Conservation (phyloP, 306 rosid species). For the Casuarina equisetifolia region DNA sequence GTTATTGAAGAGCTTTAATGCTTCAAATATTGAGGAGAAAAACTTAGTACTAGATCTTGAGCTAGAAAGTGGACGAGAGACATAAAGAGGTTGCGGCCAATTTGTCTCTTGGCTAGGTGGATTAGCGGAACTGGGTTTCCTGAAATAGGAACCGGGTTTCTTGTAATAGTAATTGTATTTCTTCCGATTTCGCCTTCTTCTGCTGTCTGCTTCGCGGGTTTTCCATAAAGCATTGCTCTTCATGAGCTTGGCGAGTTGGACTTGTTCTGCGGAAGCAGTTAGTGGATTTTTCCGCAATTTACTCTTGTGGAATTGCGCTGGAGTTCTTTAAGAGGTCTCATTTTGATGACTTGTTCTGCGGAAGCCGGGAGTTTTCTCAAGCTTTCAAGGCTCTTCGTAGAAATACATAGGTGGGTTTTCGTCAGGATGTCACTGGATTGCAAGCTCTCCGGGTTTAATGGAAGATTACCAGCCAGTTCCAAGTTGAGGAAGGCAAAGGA, state of each 20-base stretch:
- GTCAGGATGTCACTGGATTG: conserved; percentile 68
- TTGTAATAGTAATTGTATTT: conserved; percentile 41
- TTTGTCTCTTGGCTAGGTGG: conserved; percentile 24
- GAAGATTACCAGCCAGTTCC: conserved; percentile 45
- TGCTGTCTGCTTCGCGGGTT: conserved; percentile 16
- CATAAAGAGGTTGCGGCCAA: conserved; percentile 36
- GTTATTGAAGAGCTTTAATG: conserved; percentile 31
- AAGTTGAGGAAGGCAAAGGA: conserved; percentile 64
- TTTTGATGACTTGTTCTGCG: conserved; percentile 45
- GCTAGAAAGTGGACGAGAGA: conserved; percentile 5
- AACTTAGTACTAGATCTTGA: conserved; percentile 28
- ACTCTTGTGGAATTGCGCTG: conserved; percentile 23
- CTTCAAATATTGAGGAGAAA: conserved; percentile 35
- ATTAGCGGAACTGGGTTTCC: conserved; percentile 25
- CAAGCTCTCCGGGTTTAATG: conserved; percentile 58
- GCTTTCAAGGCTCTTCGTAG: conserved; percentile 33
- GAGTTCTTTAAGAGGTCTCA: conserved; percentile 31
- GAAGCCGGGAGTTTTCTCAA: conserved; percentile 35
- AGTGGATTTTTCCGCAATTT: conserved; percentile 31
- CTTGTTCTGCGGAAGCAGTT: conserved; percentile 10
- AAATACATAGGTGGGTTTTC: conserved; percentile 39
- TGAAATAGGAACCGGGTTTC: conserved; percentile 38
- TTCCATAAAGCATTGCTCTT: conserved; percentile 42
- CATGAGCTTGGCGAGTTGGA: conserved; percentile 28
- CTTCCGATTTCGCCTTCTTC: conserved; percentile 34